Base-by-base conservation (phyloP, 2,329 filamentous ascomycete species). In the Microdochium paspali region DNA sequence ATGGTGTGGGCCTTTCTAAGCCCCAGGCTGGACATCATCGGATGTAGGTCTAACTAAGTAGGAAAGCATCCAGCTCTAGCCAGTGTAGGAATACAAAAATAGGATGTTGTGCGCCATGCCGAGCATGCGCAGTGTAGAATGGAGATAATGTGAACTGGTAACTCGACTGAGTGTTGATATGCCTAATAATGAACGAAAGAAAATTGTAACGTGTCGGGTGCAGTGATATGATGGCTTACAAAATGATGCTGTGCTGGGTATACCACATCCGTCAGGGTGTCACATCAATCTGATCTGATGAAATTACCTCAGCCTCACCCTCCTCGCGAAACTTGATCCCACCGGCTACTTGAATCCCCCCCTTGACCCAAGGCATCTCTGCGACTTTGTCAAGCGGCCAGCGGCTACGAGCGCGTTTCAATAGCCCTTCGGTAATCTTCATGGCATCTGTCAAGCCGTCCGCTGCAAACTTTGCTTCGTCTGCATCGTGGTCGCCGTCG, bases 401-500 rank as follows among this genome's bases (percentile, higher is more conserved):
- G 45, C 93, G 77, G 49, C 82, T 87, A 44, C 87, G 81, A 2
- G 87, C 87, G 52, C 94, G 82, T 66, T 87, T 91, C 48, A 98
- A 66, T 18, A 97, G 67, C 0, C 83, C 87, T 61, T 96, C 90
- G 0, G 94, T 90, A 47, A 90, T 85, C 40, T 82, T 73, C 68
- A 85, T 85, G 6, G 89, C 90, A 1, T 87, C 89, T 31, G 82
- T 73, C 46, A 94, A 76, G 1, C 78, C 84, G 45, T 71, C 72
- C 5, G 77, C 80, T 49, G 78, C 77, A 53, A 84, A 82, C 52
- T 78, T 82, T 55, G 63, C 72, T 51, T 71, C 67, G 54, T 79
- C 73, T 3, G 74, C 74, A 44, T 95, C 89, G 74, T 94, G 93
- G 47, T 95, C 89, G 30, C 89, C 90, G 47, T 94, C 87, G 10